phyloP scores from a whole-genome alignment of 257 asterid species.

The Petunia axillaris region DNA sequence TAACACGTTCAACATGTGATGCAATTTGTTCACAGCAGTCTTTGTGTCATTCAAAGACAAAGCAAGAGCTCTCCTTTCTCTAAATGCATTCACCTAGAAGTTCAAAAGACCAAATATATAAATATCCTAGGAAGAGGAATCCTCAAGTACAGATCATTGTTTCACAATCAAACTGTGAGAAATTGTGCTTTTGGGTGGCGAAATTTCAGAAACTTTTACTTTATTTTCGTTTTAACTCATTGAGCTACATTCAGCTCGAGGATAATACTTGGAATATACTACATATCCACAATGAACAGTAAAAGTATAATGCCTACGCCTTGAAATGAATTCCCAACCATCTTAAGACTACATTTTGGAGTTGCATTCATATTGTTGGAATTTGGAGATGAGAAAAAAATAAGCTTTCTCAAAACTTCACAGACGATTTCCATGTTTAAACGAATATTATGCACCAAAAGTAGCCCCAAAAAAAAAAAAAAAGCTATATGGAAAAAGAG shows the following conservation, averaged over 20 bases:
- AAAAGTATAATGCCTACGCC: not conserved
- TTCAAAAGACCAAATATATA: not conserved
- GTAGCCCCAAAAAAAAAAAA: not conserved
- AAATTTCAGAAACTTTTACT: not conserved
- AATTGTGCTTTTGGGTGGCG: not conserved
- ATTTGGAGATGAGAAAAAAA: conserved; percentile 19
- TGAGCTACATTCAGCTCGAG: not conserved
- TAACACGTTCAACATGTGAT: conserved; percentile 72
- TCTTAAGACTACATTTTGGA: not conserved
- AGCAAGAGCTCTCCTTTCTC: conserved; percentile 93
- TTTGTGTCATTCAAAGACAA: conserved; percentile 92
- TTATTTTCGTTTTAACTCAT: not conserved
- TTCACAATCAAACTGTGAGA: not conserved
- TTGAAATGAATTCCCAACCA: not conserved
- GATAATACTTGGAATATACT: not conserved
- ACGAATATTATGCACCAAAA: not conserved
- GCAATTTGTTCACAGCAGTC: conserved; percentile 91
- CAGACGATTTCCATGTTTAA: not conserved
- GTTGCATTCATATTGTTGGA: not conserved
- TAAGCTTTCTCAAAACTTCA: not conserved
- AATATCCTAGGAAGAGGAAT: not conserved
- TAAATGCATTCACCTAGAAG: conserved; percentile 75
- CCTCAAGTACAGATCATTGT: not conserved
- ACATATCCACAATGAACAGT: not conserved
- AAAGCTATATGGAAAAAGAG: not conserved